Base-by-base conservation (phyloP, 1,139 yeast genomes). In the Kurtzmaniella quercitrusa region DNA sequence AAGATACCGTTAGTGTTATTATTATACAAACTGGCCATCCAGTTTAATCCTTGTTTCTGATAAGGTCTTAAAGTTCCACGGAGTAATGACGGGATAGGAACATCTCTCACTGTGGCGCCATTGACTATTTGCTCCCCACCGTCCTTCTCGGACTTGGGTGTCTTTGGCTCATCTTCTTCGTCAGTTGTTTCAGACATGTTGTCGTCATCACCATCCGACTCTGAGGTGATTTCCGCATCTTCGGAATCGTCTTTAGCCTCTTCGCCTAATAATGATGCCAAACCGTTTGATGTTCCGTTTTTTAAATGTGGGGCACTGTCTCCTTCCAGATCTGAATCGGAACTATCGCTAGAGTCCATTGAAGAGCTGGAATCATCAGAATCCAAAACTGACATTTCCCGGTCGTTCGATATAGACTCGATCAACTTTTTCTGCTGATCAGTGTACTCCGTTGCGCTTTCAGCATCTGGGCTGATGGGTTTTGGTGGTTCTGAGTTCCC, bases 1-100 rank as follows among this genome's bases (percentile, higher is more conserved):
- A 94, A 74, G 44, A 94, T 94, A 48, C 99, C 98, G 60, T 93
- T 94, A 5, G 98, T 94, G 46, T 87, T 82, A 56, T 88, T 88
- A 57, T 88, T 88, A 65, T 91, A 93, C 47, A 94, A 68, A 43
- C 97, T 89, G 1, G 97, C 98, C 41, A 94, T 69, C 99, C 98
- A 94, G 53, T 94, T 95, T 38, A 94, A 74, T 45, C 99, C 99
- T 60, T 88, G 96, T 48, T 89, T 93, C 61, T 94, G 98, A 55
- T 94, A 94, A 6, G 83, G 91, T 59, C 99, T 82, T 40, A 94
- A 69, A 0, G 81, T 78, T 19, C 98, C 99, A 45, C 93, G 75
- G n/a, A 82, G 59, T 22, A 84, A 61, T n/a, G 79, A 70, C 0
- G 88, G 87, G 7, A 69, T 47, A 0, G 89, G 86, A 5, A 85